Base-by-base conservation (phyloP, 1,139 yeast genomes). In the Pichia sp. region DNA sequence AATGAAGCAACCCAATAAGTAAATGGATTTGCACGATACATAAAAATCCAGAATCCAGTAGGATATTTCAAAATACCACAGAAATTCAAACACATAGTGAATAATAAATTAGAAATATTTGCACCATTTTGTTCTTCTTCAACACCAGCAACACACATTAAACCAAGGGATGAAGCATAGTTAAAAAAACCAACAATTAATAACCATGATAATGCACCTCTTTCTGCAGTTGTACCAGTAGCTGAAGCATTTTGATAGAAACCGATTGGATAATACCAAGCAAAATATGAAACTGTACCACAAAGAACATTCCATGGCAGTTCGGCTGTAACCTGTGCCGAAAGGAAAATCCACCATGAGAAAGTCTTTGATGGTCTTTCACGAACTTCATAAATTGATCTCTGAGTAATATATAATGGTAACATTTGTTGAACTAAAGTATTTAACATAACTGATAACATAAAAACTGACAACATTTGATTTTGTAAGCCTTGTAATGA, bases 191-290 rank as follows among this genome's bases (percentile, higher is more conserved):
- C 52, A 38, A 65, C 56, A 25, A 80, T 61, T 51, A 74, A 72
- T 62, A 87, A 70, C 84, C 87, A 86, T 14, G 54, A 75, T 60
- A 83, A 70, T 7, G 81, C 90, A 59, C 93, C 93, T 67, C 93
- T 74, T 53, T 73, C 75, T 48, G 74, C 73, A 48, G 73, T 69
- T 49, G 73, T 68, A 51, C 80, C 80, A 36, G 89, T 83, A 27
- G 70, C 71, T 6, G 67, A 67, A 9, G 89, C 86, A 65, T 83
- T 83, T 13, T 63, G 54, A 62, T 81, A 79, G 54, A 83, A 71
- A 1, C 95, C 96, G 57, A 87, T 80, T 8, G 96, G 95, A 65
- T 86, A 89, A 69, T 87, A 89, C 83, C 87, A 87, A 56, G 84
- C 78, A 64, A 87, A 78, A 71, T 76, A 89, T 4, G 84, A 76